Conservation (phyloP, 345 rosid genomes). For the Cardiospermum halicacabum region DNA sequence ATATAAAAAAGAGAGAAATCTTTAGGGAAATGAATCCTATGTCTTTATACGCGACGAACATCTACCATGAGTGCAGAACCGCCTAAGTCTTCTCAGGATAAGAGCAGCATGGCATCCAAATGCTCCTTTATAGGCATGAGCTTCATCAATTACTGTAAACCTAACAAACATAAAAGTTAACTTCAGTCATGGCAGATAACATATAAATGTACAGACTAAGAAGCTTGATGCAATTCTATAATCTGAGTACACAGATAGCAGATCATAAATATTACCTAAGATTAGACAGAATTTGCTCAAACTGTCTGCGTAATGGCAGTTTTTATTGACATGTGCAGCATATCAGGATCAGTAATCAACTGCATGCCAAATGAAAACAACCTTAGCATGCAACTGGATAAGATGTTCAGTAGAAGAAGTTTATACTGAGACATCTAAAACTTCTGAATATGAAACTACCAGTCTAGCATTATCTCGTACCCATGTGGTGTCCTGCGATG, state of each 20-base stretch:
- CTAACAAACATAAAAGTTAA: conserved; percentile 30
- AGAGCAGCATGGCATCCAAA: conserved; percentile 97
- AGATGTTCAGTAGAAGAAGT: conserved; percentile 15
- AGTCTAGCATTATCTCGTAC: conserved; percentile 70
- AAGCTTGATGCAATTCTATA: background rate
- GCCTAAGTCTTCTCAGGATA: conserved; percentile 83
- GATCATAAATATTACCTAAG: conserved; percentile 48
- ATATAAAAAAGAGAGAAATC: conserved; percentile 3
- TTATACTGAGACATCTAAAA: conserved; percentile 15
- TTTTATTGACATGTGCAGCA: conserved; percentile 85
- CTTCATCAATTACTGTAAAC: conserved; percentile 89
- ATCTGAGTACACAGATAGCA: background rate
- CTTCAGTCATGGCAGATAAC: background rate
- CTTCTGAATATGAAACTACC: conserved; percentile 50
- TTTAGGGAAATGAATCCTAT: background rate
- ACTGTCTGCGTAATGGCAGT: conserved; percentile 74
- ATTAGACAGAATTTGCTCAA: conserved; percentile 69
- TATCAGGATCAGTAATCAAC: conserved; percentile 98
- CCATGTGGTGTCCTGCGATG: conserved; percentile 62
- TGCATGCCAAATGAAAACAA: conserved; percentile 28
- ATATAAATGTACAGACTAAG: conserved; percentile 1
- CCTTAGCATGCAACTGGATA: conserved; percentile 17
- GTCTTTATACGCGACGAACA: conserved; percentile 11
- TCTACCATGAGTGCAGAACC: conserved; percentile 85
- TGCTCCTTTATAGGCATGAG: conserved; percentile 94